phyloP scores from a whole-genome alignment of 1,284 basidiomycete genomes.

The Malassezia vespertilionis region DNA sequence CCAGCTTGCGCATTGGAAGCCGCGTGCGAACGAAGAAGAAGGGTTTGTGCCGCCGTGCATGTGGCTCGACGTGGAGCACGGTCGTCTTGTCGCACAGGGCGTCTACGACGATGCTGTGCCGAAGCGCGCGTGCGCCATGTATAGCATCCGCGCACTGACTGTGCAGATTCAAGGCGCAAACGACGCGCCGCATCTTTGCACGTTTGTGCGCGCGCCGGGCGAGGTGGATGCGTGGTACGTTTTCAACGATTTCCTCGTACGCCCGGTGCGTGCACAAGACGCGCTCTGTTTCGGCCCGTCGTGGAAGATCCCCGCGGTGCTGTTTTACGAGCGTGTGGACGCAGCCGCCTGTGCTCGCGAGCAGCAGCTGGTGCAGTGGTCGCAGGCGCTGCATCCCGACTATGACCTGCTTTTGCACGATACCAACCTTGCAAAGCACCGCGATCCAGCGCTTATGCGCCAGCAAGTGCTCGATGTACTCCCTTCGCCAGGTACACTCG shows the following conservation, averaged over 20 bases:
- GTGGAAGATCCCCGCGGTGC: constrained; percentile 89
- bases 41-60: constrained; percentile 50
- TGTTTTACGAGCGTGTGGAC: constrained; percentile 75
- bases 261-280: constrained; percentile 69
- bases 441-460: constrained; percentile 62
- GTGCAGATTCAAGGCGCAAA: constrained; percentile 70
- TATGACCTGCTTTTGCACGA: constrained; percentile 64
- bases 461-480: constrained; percentile 76
- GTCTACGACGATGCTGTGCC: constrained; percentile 18
- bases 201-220: constrained; percentile 71
- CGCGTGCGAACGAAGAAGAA: constrained; percentile 43
- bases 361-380: constrained; percentile 20
- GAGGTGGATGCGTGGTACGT: constrained; percentile 59
- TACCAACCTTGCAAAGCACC: constrained; percentile 60
- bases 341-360: constrained; percentile 26
- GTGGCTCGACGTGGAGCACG: constrained; percentile 23
- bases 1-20: constrained; percentile 65
- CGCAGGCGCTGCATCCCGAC: constrained; percentile 21
- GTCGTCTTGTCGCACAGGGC: constrained; percentile 23
- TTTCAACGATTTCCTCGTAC: constrained; percentile 94
- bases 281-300: constrained; percentile 67
- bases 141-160: constrained; percentile 57
- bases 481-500: constrained; percentile 68
- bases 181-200: constrained; percentile 73
- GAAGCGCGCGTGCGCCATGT: constrained; percentile 46